These are phyloP conservation scores for Phlegmacium glaucopus DNA, from an alignment of 768 basidiomycete genomes.

Conservation along the genomic window DNA sequence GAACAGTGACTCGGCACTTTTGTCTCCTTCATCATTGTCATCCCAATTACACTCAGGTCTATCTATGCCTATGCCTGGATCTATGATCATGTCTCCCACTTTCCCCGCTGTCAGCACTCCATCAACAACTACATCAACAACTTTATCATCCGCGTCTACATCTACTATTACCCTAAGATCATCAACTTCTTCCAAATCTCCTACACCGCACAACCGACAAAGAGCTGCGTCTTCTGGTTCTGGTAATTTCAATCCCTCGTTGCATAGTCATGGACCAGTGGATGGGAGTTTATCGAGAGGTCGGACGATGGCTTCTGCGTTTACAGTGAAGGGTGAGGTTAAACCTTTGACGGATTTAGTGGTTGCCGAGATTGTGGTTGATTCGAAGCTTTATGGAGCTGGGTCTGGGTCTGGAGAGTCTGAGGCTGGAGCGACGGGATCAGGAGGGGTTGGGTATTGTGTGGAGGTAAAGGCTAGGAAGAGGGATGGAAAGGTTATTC, in stretches of 20 bases:
- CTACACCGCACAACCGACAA: constrained; percentile 24
- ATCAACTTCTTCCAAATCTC: constrained; percentile 15
- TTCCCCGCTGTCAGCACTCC: not conserved
- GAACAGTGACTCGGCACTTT: constrained; percentile 8
- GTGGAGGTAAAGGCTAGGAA: constrained; percentile 16
- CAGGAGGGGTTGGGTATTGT: constrained; percentile 15
- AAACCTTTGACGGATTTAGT: constrained; percentile 64
- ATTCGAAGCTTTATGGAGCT: constrained; percentile 70
- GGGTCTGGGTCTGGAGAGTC: constrained; percentile 41
- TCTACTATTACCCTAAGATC: constrained; percentile 6
- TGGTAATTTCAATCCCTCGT: not conserved
- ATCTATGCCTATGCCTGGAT: constrained; percentile 19
- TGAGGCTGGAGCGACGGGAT: constrained; percentile 30
- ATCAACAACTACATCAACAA: constrained; percentile 2
- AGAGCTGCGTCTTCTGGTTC: constrained; percentile 31
- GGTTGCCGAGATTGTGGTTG: constrained; percentile 76
- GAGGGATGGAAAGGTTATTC: constrained; percentile 4
- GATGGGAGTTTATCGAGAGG: constrained; percentile 22
- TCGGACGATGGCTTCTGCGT: constrained; percentile 52
- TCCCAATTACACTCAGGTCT: not conserved
- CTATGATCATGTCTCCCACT: constrained; percentile 14
- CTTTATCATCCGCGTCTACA: constrained; percentile 9
- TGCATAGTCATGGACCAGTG: not conserved
- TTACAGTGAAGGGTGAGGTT: constrained; percentile 61
- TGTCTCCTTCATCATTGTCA: not conserved